phyloP scores from a whole-genome alignment of 495 filamentous ascomycete genomes.

The Penicillium cosmopolitanum region DNA sequence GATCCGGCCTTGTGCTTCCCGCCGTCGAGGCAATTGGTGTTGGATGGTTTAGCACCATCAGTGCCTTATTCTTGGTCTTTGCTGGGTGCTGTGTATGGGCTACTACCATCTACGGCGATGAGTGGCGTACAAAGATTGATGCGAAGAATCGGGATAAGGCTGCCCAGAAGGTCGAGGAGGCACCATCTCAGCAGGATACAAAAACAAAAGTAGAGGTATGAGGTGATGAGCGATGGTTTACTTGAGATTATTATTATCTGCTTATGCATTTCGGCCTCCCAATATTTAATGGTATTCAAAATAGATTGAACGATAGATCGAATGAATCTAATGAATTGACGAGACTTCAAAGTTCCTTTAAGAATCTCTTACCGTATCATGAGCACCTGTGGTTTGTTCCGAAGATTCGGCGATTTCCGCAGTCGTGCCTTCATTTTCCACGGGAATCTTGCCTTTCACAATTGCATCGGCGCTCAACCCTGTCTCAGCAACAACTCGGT shows the following conservation, averaged over 20 bases:
- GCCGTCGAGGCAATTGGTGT: conserved; percentile 69
- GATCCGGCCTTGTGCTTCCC: conserved; percentile 67
- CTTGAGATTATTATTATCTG: too few species aligned
- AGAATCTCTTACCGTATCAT: not conserved
- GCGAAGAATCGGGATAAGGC: conserved; percentile 32
- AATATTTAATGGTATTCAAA: not conserved
- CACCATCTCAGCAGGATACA: not conserved
- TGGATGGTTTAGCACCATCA: conserved; percentile 65
- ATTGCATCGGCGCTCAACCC: conserved; percentile 20
- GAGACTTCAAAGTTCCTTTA: not conserved
- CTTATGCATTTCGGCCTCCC: not conserved
- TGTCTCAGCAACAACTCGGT: conserved; percentile 30
- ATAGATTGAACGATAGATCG: not conserved
- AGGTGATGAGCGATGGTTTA: not conserved
- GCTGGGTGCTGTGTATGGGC: conserved; percentile 49
- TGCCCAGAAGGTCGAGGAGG: conserved; percentile 10
- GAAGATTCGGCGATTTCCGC: not conserved
- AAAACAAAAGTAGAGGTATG: not conserved
- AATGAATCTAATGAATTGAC: not conserved
- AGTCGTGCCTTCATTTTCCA: not conserved
- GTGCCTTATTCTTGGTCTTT: conserved; percentile 56
- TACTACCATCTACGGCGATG: conserved; percentile 55
- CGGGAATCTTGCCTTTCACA: conserved; percentile 17
- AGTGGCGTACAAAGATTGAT: conserved; percentile 58
- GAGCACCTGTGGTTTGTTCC: not conserved